Base-by-base conservation (phyloP, 2,329 filamentous ascomycete species). In the Boeremia lycopersici region DNA sequence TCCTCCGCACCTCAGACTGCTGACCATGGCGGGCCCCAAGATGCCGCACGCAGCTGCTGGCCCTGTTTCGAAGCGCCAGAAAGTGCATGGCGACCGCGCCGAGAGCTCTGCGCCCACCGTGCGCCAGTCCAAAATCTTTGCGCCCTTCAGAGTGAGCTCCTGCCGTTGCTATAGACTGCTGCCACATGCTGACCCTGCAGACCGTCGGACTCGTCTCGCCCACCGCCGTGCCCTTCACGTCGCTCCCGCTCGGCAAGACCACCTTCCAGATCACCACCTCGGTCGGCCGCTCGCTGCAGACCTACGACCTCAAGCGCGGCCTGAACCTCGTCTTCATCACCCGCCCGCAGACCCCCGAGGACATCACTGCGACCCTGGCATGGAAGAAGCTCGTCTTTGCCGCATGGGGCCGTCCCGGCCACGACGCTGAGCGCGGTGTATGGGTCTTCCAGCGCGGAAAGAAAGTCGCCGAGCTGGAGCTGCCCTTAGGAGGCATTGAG, bases 221-320 rank as follows among this genome's bases (percentile, higher is more conserved):
- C 0, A 97, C 93, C 2, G 78, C 82, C 43, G 91, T 97, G 0
- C 93, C 95, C 0, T 98, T 99, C 71, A 93, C 93, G 2, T 89
- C 89, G 6, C 84, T 96, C 29, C 90, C 93, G 0, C 82, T 96
- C 13, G 95, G 95, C 53, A 96, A 96, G 77, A 93, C 91, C 0
- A 96, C 92, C 3, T 99, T 96, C 72, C 95, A 99, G 74, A 91
- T 99, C 75, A 98, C 95, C 30, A 99, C 95, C 28, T 98, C 91
- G 0, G 90, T 96, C 58, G 95, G 93, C 59, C 86, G 88, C 68
- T 91, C 89, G 55, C 83, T 99, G 41, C 95, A 99, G 77, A 99
- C 95, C 0, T 99, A 99, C 79, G 95, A 99, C 73, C 79, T 99
- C 58, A 91, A 89, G 74, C 86, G 88, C 67, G 93, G 93, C 41